These are phyloP conservation scores for Fraxinus angustifolia DNA, from an alignment of 305 asterid species.

Conservation along the genomic window DNA sequence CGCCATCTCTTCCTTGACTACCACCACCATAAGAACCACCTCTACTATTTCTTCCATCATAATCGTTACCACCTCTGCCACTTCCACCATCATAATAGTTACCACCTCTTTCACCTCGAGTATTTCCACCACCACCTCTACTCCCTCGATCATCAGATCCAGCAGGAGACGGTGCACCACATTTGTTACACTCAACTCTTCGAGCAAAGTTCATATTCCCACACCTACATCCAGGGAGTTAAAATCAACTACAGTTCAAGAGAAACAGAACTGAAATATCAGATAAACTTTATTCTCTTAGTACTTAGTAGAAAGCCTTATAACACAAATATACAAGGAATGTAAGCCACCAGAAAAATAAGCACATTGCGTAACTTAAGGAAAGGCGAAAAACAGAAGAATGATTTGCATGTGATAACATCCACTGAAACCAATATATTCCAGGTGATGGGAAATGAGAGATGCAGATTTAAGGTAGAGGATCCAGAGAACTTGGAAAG, in stretches of 20 bases:
- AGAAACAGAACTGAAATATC: slow-evolving; percentile 23
- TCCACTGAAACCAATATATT: not conserved
- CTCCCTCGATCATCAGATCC: slow-evolving; percentile 78
- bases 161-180: slow-evolving; percentile 88
- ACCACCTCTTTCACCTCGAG: slow-evolving; percentile 59
- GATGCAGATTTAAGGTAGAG: not conserved
- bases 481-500: not conserved
- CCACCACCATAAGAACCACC: slow-evolving; percentile 57
- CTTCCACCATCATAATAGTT: slow-evolving; percentile 48
- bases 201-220: slow-evolving; percentile 98
- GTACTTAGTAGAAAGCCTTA: not conserved
- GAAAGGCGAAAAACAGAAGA: not conserved
- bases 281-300: slow-evolving; percentile 8
- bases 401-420: not conserved
- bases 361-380: not conserved
- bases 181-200: slow-evolving; percentile 93
- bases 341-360: not conserved
- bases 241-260: slow-evolving; percentile 38
- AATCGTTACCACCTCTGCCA: slow-evolving; percentile 59
- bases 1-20: slow-evolving; percentile 75
- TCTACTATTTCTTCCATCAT: slow-evolving; percentile 57
- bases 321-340: not conserved
- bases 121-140: slow-evolving; percentile 46
- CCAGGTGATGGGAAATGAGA: not conserved
- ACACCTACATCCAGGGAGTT: slow-evolving; percentile 73